These are phyloP conservation scores for Sphagnum contortum DNA, from an alignment of 225 moss, liverwort and hornwort genomes.

Conservation along the genomic window DNA sequence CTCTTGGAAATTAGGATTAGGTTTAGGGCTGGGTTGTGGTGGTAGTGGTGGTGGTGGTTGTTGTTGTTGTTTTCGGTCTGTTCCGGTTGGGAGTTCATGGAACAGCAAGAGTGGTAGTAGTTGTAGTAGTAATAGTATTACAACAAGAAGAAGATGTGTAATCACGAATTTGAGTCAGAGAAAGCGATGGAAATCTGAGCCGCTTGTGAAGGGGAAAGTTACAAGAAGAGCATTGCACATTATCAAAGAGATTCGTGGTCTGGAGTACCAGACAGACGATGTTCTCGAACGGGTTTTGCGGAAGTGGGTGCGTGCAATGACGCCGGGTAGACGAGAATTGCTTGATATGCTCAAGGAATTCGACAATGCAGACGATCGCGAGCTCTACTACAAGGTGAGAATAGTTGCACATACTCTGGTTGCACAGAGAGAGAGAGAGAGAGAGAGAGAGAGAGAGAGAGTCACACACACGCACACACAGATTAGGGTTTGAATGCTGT, in stretches of 20 bases:
- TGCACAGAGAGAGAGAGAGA: neutral
- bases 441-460: constrained; percentile 2
- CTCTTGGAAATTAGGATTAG: no score
- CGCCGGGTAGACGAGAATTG: constrained; percentile 68
- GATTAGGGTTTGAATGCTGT: neutral
- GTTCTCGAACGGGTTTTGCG: constrained; percentile 30
- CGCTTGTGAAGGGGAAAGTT: constrained; percentile 47
- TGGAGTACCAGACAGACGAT: constrained; percentile 16
- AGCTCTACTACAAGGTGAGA: constrained; percentile 54
- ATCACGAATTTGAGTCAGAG: constrained; percentile 28
- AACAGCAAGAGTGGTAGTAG: no score
- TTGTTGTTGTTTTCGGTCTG: no score
- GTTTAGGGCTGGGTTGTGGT: no score
- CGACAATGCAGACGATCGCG: constrained; percentile 44
- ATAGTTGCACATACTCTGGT: neutral
- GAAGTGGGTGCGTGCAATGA: constrained; percentile 54
- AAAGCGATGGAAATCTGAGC: constrained; percentile 48
- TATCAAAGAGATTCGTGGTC: constrained; percentile 44
- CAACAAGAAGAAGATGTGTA: constrained; percentile 3
- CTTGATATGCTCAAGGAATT: constrained; percentile 71
- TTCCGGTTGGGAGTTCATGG: no score
- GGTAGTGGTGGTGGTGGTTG: no score
- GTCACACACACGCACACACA: neutral
- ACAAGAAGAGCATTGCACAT: constrained; percentile 60
- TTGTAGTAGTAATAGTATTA: no score